Conservation (phyloP, 2,329 filamentous ascomycete genomes). For the Alternaria sp. region DNA sequence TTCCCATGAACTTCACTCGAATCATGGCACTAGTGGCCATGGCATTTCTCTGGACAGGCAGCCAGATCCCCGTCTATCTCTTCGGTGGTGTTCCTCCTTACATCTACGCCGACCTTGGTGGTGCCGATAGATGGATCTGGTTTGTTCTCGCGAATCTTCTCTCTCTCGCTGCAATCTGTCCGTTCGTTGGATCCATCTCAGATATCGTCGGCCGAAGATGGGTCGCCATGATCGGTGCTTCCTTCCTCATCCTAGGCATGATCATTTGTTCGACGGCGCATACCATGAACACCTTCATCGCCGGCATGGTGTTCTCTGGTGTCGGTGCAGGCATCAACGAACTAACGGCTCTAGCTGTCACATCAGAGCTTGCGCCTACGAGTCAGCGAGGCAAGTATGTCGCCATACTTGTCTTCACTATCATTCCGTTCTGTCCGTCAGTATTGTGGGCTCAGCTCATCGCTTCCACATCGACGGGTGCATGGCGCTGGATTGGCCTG, state of each 20-base stretch:
- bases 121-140: conserved; percentile 68
- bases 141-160: conserved; percentile 60
- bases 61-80: conserved; percentile 63
- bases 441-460: conserved; percentile 70
- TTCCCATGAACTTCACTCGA: conserved; percentile 23
- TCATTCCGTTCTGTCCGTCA: conserved; percentile 69
- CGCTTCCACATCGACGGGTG: conserved; percentile 49
- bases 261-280: conserved; percentile 39
- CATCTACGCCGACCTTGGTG: conserved; percentile 69
- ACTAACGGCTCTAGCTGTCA: conserved; percentile 72
- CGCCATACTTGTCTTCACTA: conserved; percentile 66
- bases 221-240: conserved; percentile 38
- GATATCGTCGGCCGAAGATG: conserved; percentile 43
- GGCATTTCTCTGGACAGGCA: conserved; percentile 64
- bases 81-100: conserved; percentile 48
- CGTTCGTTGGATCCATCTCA: conserved; percentile 66
- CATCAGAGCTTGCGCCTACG: conserved; percentile 72
- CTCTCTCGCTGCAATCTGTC: conserved; percentile 64
- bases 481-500: conserved; percentile 64
- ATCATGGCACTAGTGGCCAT: conserved; percentile 63
- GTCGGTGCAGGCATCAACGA: conserved; percentile 73
- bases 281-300: conserved; percentile 39
- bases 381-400: conserved; percentile 71
- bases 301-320: conserved; percentile 62
- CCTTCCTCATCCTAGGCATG: conserved; percentile 50